Evolutionary conservation across 1,139 yeast species (phyloP), one percentile per base, ranked within the genome.

Genomic region (Hemisphaericaspora xylanilytica): DNA sequence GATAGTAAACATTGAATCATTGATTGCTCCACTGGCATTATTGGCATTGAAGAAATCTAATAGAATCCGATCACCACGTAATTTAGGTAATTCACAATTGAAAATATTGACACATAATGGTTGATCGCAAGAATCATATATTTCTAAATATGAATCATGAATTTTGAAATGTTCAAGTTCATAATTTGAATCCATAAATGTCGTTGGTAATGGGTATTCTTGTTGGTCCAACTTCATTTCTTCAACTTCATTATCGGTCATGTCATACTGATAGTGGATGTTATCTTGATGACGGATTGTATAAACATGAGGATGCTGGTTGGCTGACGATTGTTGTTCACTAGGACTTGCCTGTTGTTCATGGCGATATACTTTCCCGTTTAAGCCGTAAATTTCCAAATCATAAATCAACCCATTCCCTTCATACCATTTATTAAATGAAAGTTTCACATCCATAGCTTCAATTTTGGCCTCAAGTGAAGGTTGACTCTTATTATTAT

Each of bases 1-100:
- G n/a, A 85, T 73, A 2, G 88, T 82, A 60, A 84, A 84, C 64
- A 85, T 67, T 0, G 92, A 78, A 42, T 83, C 83, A 51, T 84
- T 83, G 11, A 84, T 69, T 1, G 89, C 78, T 1, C 94, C 94
- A 13, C 84, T 79, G 21, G 82, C 81, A 39, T 81, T 79, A 42
- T 72, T 72, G 12, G 89, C 86, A 54, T 80, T 80, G 61, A 85
- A 75, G 41, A 84, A 72, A 57, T 84, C 92, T 41, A 81, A 63
- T 37, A 81, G 63, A 29, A 81, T 52, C 62, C 84, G 72, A 40
- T 75, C 70, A 13, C 81, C 74, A 33, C 87, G 67, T 29, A 85
- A 56, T 45, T 70, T 74, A 5, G 85, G 81, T 42, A 84, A 56
- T 40, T 80, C 85, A 56, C 88, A 73, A 50, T 78, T 81, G 58